phyloP scores from a whole-genome alignment of 352 stramenopile genomes.

The Peronospora farinosa region DNA sequence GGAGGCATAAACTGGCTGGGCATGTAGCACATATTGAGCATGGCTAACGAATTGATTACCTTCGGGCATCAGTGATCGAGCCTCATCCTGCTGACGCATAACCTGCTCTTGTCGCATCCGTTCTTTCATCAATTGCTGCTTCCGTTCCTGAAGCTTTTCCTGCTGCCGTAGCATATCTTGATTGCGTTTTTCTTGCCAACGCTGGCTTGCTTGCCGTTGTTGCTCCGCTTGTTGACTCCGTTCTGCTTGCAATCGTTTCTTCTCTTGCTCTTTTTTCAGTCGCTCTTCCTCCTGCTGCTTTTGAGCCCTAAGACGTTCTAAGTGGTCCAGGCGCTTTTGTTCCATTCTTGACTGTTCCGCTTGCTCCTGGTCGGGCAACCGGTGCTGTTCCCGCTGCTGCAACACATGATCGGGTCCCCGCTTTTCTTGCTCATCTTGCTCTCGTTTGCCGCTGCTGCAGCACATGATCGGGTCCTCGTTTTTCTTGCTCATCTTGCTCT shows the following conservation, averaged over 20 bases:
- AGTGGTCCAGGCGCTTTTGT: slow-evolving; percentile 10
- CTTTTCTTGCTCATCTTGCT: slow-evolving; percentile 4
- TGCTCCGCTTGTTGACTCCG: slow-evolving; percentile 6
- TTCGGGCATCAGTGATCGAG: slow-evolving; percentile 9
- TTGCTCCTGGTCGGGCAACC: slow-evolving; percentile 8
- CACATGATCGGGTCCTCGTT: slow-evolving; percentile 6
- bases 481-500: slow-evolving; percentile 1
- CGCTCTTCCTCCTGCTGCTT: slow-evolving; percentile 9
- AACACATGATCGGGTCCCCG: slow-evolving; percentile 6
- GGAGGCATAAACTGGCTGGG: slow-evolving; percentile 17
- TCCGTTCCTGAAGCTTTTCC: neutral
- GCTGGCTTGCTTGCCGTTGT: slow-evolving; percentile 4
- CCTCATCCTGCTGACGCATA: slow-evolving; percentile 14
- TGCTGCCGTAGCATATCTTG: neutral
- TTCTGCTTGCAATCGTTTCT: slow-evolving; percentile 2
- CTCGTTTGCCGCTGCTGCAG: slow-evolving; percentile 7
- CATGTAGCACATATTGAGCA: slow-evolving; percentile 19
- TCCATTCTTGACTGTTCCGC: slow-evolving; percentile 9
- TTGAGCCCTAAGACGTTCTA: slow-evolving; percentile 1
- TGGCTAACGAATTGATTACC: slow-evolving; percentile 17
- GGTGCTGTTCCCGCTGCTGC: slow-evolving; percentile 8
- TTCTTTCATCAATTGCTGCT: slow-evolving; percentile 16
- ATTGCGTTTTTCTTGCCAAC: neutral
- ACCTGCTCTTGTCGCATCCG: slow-evolving; percentile 13
- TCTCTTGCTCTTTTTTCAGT: slow-evolving; percentile 1